A percentile compares a stretch with the other conserved stretches of the same genome.
phyloP scores from a whole-genome alignment of 2,329 filamentous ascomycete genomes.

The Endoconidiophora laricicola region DNA sequence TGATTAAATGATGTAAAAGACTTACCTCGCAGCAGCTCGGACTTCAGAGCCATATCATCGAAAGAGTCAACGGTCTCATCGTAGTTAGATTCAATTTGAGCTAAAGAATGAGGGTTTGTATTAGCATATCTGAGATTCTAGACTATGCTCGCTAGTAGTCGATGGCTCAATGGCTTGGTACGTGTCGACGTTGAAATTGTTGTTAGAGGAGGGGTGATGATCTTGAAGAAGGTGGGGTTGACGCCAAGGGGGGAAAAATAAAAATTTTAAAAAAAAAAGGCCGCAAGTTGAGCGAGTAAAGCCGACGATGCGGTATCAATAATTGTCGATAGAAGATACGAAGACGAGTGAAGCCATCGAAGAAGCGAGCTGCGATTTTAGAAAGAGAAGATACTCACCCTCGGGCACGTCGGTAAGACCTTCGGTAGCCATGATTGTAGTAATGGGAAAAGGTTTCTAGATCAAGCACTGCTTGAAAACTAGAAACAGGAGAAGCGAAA shows the following conservation, averaged over 20 bases:
- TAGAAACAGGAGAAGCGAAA: constrained; percentile 28
- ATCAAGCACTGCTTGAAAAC: constrained; percentile 70
- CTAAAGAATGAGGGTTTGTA: constrained; percentile 29
- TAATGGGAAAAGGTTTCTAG: constrained; percentile 38
- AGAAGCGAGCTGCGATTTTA: neutral
- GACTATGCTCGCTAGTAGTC: neutral
- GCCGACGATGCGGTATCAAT: neutral
- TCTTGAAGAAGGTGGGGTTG: constrained; percentile 2
- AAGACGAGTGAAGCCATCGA: neutral
- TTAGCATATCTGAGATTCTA: neutral
- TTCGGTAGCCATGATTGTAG: constrained; percentile 98
- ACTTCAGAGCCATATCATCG: constrained; percentile 93
- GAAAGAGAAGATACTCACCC: constrained; percentile 39
- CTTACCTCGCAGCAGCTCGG: constrained; percentile 81
- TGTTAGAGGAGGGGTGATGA: constrained; percentile 1
- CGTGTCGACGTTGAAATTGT: neutral
- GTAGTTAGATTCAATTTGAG: constrained; percentile 99
- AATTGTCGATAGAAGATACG: neutral
- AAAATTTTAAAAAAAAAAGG: neutral
- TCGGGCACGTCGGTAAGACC: constrained; percentile 97
- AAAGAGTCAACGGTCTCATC: constrained; percentile 99
- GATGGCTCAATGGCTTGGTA: neutral
- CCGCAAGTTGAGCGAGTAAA: neutral
- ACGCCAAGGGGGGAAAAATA: neutral
- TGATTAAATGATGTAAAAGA: constrained; percentile 15